phyloP scores from a whole-genome alignment of 192 early-diverging fungal genomes.

The Mortierella claussenii region DNA sequence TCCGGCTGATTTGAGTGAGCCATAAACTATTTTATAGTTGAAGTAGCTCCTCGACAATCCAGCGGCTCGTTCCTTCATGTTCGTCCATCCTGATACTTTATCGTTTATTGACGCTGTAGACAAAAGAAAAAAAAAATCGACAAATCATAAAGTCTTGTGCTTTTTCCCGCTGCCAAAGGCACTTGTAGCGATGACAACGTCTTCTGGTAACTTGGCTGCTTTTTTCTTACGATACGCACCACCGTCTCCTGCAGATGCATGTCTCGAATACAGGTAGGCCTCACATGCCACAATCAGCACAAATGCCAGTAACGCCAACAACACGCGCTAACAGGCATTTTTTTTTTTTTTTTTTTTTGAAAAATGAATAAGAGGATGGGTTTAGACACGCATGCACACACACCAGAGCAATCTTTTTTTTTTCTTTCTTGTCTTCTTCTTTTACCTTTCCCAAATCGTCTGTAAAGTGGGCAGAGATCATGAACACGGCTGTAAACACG shows the following conservation, averaged over 20 bases:
- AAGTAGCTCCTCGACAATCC: too few species aligned
- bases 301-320: conserved; percentile 35
- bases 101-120: too few species aligned
- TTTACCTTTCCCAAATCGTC: conserved; percentile 35
- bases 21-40: too few species aligned
- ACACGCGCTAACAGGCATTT: too few species aligned
- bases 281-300: conserved; percentile 43
- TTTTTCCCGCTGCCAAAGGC: conserved; percentile 22
- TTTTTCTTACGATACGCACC: neutral
- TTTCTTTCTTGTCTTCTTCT: too few species aligned
- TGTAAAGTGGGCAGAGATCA: conserved; percentile 48
- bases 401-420: too few species aligned
- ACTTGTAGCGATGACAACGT: conserved; percentile 15
- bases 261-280: conserved; percentile 36
- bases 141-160: too few species aligned
- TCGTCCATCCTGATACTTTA: too few species aligned
- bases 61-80: too few species aligned
- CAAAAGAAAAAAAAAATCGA: too few species aligned
- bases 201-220: conserved; percentile 9
- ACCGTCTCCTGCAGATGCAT: conserved; percentile 9
- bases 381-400: too few species aligned
- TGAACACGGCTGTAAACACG: conserved; percentile 40
- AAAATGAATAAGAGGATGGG: neutral
- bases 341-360: neutral
- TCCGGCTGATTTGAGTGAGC: neutral